Percentiles rank a stretch among this genome's conserved stretches.
Conservation (phyloP, 371 early-diverging fungal species). For the Mucor racemosus region DNA sequence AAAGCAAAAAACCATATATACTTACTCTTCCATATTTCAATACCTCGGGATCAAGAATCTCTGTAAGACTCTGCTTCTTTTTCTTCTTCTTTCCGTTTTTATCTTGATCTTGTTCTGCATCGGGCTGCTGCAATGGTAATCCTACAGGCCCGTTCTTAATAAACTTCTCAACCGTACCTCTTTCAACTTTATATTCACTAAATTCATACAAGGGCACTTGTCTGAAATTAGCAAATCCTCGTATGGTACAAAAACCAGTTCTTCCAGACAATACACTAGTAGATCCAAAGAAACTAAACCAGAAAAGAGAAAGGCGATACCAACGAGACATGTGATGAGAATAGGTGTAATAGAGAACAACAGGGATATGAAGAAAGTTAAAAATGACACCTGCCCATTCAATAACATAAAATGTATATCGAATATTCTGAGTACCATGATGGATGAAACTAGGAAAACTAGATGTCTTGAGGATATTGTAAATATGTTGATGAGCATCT, state of each 20-base stretch:
- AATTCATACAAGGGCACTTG: conserved; percentile 3
- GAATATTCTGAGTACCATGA: conserved; percentile 25
- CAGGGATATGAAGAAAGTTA: conserved; percentile 24
- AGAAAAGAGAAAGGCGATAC: conserved; percentile 17
- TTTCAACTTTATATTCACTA: background rate
- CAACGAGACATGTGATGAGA: conserved; percentile 19
- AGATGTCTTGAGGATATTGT: conserved; percentile 20
- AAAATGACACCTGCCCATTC: conserved; percentile 13
- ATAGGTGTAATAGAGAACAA: conserved; percentile 21
- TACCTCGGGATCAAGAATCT: background rate
- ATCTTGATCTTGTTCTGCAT: background rate
- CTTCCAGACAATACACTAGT: conserved; percentile 4
- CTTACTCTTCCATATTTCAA: conserved; percentile 6
- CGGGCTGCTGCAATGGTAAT: background rate
- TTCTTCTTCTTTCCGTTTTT: background rate
- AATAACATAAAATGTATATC: conserved; percentile 24
- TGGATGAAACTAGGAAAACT: conserved; percentile 27
- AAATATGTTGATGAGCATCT: conserved; percentile 27
- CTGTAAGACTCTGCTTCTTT: background rate
- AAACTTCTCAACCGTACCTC: background rate
- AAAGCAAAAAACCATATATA: background rate
- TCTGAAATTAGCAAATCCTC: conserved; percentile 1
- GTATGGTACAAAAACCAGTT: conserved; percentile 13
- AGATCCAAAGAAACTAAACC: conserved; percentile 9
- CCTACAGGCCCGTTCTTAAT: conserved; percentile 1